Evolutionary conservation across 2,329 filamentous ascomycete species (phyloP).

Genomic region (Graphiopsis chlorocephala): DNA sequence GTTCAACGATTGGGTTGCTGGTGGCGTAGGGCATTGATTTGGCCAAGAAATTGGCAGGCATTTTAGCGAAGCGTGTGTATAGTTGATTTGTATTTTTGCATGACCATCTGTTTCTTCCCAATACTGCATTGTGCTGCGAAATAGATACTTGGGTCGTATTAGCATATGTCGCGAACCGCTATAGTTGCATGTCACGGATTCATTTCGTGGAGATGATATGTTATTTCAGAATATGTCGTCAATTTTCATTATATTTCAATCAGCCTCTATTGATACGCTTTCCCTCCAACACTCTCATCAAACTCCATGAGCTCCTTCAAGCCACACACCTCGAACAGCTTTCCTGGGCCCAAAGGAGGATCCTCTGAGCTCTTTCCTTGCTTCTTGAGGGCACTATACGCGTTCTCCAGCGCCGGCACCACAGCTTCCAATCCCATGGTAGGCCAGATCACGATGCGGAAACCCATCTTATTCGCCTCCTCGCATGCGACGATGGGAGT

Average conservation of each 20-base stretch:
- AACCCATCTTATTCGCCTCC: slow-evolving; percentile 55
- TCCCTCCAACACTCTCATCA: slow-evolving; percentile 47
- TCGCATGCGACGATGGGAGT: slow-evolving; percentile 51
- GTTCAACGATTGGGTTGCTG: slow-evolving; percentile 65
- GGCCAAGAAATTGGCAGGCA: not conserved
- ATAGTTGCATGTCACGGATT: not conserved
- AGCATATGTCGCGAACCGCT: not conserved
- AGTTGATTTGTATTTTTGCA: not conserved
- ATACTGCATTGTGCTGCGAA: not conserved
- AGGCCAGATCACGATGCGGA: slow-evolving; percentile 57
- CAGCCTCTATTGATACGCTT: slow-evolving; percentile 26
- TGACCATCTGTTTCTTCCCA: not conserved
- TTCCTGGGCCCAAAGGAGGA: slow-evolving; percentile 43
- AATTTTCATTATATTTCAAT: not conserved
- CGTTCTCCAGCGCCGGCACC: slow-evolving; percentile 29
- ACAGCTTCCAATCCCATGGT: slow-evolving; percentile 49
- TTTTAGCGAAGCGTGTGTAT: not conserved
- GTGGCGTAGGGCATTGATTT: slow-evolving; percentile 60
- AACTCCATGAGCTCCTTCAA: slow-evolving; percentile 51
- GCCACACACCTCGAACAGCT: slow-evolving; percentile 53
- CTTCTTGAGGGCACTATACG: slow-evolving; percentile 33
- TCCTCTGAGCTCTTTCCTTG: slow-evolving; percentile 39
- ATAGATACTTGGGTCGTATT: not conserved
- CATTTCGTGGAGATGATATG: not conserved
- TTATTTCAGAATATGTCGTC: not conserved